Conservation (phyloP, 2,329 filamentous ascomycete genomes). For the Neonectria ditissima region DNA sequence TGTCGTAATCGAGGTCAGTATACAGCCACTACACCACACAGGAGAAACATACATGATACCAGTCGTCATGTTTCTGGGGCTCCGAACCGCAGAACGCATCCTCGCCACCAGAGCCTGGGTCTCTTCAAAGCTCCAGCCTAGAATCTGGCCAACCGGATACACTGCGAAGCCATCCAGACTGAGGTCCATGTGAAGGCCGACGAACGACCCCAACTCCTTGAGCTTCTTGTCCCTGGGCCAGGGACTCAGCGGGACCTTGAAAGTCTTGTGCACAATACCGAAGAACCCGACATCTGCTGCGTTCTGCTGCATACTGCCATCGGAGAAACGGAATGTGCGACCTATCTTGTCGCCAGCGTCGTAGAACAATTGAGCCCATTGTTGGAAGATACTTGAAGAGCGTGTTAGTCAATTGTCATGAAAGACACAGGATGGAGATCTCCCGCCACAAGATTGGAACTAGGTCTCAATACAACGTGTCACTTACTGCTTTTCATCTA, state of each 20-base stretch:
- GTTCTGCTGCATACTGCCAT: conserved; percentile 26
- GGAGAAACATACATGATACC: conserved; percentile 9
- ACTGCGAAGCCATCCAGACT: conserved; percentile 26
- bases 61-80: conserved; percentile 13
- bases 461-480: not conserved
- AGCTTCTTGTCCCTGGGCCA: conserved; percentile 33
- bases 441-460: not conserved
- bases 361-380: conserved; percentile 35
- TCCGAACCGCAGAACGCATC: conserved; percentile 19
- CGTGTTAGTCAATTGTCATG: not conserved
- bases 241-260: conserved; percentile 20
- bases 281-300: conserved; percentile 26
- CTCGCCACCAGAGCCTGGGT: conserved; percentile 18
- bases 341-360: conserved; percentile 31
- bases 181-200: conserved; percentile 27
- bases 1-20: not conserved
- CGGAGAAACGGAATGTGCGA: conserved; percentile 27
- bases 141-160: conserved; percentile 21
- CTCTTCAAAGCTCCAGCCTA: conserved; percentile 22
- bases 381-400: conserved; percentile 18
- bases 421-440: not conserved
- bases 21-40: not conserved
- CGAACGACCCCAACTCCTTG: conserved; percentile 26
- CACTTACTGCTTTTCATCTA: conserved; percentile 29
- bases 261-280: conserved; percentile 13